phyloP scores from a whole-genome alignment of 139 green algal genomes.

The Tetradesmus lagerheimii region DNA sequence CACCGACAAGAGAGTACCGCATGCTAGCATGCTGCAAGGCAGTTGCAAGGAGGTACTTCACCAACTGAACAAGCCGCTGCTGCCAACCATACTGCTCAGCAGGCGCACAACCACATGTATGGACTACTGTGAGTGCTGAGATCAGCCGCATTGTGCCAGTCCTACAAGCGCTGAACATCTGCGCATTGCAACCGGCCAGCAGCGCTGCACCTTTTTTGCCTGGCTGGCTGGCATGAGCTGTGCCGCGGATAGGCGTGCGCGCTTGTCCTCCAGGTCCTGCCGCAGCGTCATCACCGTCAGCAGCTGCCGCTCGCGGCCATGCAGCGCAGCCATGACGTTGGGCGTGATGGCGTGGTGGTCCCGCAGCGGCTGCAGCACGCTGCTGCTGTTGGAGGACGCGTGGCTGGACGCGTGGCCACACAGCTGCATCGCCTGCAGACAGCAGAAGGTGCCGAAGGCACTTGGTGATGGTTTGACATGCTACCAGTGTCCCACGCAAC shows the following conservation, averaged over 20 bases:
- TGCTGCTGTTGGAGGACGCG: not conserved
- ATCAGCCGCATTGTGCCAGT: too few relatives aligned
- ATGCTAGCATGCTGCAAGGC: not conserved
- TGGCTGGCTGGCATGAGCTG: constrained; percentile 42
- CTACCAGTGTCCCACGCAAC: too few relatives aligned
- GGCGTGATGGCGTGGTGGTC: constrained; percentile 27
- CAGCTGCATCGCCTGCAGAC: constrained; percentile 3
- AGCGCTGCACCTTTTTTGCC: constrained; percentile 8
- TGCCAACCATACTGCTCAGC: not conserved
- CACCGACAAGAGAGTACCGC: not conserved
- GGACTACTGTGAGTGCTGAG: too few relatives aligned
- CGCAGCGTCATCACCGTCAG: constrained; percentile 42
- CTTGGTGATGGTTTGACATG: too few relatives aligned
- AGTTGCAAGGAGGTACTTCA: too few relatives aligned
- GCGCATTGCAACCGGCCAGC: not conserved
- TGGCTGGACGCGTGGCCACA: not conserved
- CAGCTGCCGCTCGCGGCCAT: constrained; percentile 21
- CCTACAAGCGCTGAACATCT: not conserved
- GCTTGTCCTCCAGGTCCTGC: constrained; percentile 34
- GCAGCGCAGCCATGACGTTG: constrained; percentile 33
- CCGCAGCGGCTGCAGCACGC: constrained; percentile 36
- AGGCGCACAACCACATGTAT: not conserved
- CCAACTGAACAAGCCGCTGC: too few relatives aligned
- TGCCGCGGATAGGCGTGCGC: constrained; percentile 14
- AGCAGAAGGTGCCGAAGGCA: not conserved